Evolutionary conservation across 1,139 yeast genomes (phyloP), one percentile per base, ranked within the genome.

Genomic region (Petasospora fabianii): DNA sequence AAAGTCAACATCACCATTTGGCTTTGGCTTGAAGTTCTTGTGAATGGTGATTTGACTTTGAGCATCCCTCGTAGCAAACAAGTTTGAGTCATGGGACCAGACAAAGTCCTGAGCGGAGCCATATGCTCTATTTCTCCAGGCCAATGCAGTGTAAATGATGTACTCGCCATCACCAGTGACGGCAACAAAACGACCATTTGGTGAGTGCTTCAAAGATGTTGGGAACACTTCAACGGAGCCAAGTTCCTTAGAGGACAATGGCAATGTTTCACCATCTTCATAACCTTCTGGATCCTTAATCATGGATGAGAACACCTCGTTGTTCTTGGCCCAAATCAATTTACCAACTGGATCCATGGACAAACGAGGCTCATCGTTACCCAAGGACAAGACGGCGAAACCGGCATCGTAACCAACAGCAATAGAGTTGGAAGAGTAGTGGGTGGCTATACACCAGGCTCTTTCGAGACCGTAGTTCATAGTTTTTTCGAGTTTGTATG

Each of bases 121-220:
- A 62, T 86, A 92, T 36, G 90, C 76, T 66, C 88, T 92, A 53
- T 94, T 88, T 68, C 98, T 80, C 98, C 98, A 92, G 2, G 97
- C 97, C 56, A 94, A 75, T 1, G 98, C 94, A 7, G 97, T 88
- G 67, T 92, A 94, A 42, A 94, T 83, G 55, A 92, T 87, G 62
- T 87, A 92, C 65, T 92, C 98, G 45, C 97, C 97, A 66, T 94
- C 98, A 58, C 99, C 99, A 42, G 94, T 84, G 35, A 92, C 97
- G 19, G 97, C 84, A 29, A 90, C 97, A 61, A 85, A 92, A 64
- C 97, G 80, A 45, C 99, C 99, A 60, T 94, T 92, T 47, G 97
- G 97, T 29, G 97, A 90, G 64, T 92, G 98, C 35, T 74, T 69
- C 55, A 92, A 73, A 45, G 84, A 74, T 48, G 86, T 86, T 33